Base-by-base conservation (phyloP, 139 green algal species). In the Desmodesmus armatus region DNA sequence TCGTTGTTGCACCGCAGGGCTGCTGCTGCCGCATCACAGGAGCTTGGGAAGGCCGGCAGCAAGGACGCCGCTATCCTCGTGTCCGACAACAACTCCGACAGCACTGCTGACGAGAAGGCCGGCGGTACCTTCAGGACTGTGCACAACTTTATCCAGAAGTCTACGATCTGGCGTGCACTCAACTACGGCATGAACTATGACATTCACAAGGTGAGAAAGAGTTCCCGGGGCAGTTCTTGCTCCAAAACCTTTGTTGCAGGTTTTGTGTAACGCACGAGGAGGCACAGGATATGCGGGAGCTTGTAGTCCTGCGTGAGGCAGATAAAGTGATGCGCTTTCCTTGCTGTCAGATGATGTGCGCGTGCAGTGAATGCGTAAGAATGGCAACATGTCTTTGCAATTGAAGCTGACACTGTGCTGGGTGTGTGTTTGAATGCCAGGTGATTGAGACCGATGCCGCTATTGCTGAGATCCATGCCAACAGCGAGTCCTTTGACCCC, bases 401-500 rank as follows among this genome's bases (percentile, higher is more conserved):
- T n/a, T n/a, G n/a, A n/a, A n/a, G 37, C 9, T 33, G 27, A 39
- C 21, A 27, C 31, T 60, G 27, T 27, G 17, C 4, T 53, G 69
- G 41, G 27, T 58, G 60, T 39, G 35, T 60, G 55, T 53, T 23
- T 4, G 15, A 7, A 9, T 5, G 3, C 37, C 76, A 88, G 84
- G 76, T 72, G 4, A 85, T 94, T 2, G 80, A 93, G 15, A 40
- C 67, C 27, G 67, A 91, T 31, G 70, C 79, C 9, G 23, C 39
- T 63, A 84, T 93, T 15, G 63, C 86, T 23, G 85, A 81, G 17
- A 91, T 97, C 21, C 91, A 96, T 77, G 83, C 69, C 9, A 67
- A 86, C 67, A 89, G 91, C 5, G 95, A 97, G 86, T 47, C 89
- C 53, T 98, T 96, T 69, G 94, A 98, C 81, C 31, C 62, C 37